Conservation (phyloP, 805 yeast genomes). For the Wickerhamomyces strasburgensis region DNA sequence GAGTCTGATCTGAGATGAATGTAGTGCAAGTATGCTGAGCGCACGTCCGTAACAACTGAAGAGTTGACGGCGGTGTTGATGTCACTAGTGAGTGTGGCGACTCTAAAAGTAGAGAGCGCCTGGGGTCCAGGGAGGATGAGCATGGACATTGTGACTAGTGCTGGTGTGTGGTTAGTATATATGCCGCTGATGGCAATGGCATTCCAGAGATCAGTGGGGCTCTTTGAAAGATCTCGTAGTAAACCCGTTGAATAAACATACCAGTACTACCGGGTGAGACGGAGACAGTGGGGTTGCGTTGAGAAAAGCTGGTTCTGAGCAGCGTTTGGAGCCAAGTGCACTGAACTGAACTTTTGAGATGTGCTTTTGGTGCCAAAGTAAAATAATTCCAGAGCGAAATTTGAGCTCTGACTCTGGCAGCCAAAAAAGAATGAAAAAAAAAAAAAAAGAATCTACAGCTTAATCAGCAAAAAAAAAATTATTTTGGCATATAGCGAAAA, state of each 20-base stretch:
- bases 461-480: too few species aligned
- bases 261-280: too few species aligned
- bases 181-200: too few species aligned
- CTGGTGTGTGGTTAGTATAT: too few species aligned
- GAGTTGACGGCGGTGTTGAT: conserved; percentile 65
- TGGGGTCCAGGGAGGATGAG: conserved; percentile 77
- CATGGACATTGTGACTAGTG: conserved; percentile 33
- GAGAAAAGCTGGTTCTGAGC: neutral
- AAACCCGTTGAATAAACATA: too few species aligned
- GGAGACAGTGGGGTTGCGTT: neutral
- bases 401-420: neutral
- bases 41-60: conserved; percentile 62
- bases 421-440: too few species aligned
- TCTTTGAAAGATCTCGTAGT: too few species aligned
- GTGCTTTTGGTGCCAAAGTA: neutral
- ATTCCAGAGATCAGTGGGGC: too few species aligned
- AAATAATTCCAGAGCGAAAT: neutral
- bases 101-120: conserved; percentile 85
- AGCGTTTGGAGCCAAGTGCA: neutral
- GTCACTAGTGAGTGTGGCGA: conserved; percentile 63
- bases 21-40: conserved; percentile 77
- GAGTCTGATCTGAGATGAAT: conserved; percentile 45
- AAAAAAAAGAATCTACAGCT: too few species aligned
- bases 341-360: neutral
- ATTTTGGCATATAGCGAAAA: neutral